These are phyloP conservation scores for Aspergillus haitiensis DNA, from an alignment of 495 filamentous ascomycete genomes.

Conservation along the genomic window DNA sequence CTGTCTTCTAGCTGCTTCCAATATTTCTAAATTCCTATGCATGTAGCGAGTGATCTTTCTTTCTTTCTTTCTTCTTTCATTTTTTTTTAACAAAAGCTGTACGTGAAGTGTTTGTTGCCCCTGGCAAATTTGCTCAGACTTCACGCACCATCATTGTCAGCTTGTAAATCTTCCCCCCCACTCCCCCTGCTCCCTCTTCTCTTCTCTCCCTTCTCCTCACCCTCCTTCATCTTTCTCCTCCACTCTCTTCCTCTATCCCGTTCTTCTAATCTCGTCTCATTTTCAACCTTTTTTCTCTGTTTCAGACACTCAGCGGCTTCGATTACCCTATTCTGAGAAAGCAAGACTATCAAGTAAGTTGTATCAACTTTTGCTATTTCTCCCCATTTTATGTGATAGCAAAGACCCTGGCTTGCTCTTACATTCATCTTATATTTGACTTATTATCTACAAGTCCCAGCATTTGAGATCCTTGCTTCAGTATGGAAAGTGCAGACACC, in stretches of 20 bases:
- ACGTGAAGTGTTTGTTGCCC: no score
- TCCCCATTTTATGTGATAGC: no score
- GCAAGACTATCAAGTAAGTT: no score
- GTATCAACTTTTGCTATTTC: no score
- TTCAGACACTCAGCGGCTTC: no score
- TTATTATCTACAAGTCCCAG: not conserved
- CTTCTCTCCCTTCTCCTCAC: constrained; percentile 11
- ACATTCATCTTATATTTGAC: not conserved
- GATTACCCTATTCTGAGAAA: no score
- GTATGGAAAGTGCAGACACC: constrained; percentile 20
- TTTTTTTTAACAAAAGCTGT: not conserved
- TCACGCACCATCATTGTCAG: not conserved
- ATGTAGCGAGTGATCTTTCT: not conserved
- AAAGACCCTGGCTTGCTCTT: not conserved
- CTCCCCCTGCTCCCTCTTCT: constrained; percentile 17
- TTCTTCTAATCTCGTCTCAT: constrained; percentile 13
- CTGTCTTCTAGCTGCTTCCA: no score
- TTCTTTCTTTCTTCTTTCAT: not conserved
- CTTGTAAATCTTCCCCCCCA: constrained; percentile 14
- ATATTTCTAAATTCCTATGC: no score
- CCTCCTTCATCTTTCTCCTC: constrained; percentile 9
- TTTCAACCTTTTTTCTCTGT: not conserved
- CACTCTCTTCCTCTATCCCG: constrained; percentile 17
- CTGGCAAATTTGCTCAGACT: not conserved
- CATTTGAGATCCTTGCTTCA: constrained; percentile 3